These are phyloP conservation scores for Alnus glutinosa DNA, from an alignment of 306 rosid species.

Conservation along the genomic window DNA sequence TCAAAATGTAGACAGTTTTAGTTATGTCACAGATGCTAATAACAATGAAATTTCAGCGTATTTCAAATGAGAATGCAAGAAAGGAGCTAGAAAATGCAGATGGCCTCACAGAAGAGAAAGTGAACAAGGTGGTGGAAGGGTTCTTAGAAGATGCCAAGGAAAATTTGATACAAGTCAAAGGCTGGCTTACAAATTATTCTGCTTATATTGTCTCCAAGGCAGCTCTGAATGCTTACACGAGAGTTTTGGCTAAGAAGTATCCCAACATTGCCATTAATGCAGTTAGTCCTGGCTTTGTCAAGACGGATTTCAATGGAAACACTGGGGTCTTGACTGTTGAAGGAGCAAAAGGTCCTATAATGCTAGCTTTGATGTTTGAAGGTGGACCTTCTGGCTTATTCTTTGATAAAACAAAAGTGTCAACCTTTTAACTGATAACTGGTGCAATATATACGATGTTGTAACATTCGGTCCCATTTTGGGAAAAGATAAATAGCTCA, in stretches of 20 bases:
- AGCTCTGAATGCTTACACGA: not conserved
- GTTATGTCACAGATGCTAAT: too few relatives aligned
- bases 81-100: not conserved
- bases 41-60: not conserved
- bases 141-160: not conserved
- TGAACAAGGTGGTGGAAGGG: not conserved
- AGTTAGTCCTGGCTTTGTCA: not conserved
- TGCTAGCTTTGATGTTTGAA: not conserved
- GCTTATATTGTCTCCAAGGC: not conserved
- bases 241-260: not conserved
- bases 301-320: not conserved
- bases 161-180: not conserved
- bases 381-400: not conserved
- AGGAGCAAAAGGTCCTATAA: not conserved
- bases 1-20: not conserved
- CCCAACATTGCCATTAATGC: not conserved
- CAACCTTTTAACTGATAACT: not conserved
- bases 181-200: not conserved
- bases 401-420: not conserved
- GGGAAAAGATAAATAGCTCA: too few relatives aligned
- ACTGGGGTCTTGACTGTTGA: not conserved
- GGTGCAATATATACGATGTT: not conserved
- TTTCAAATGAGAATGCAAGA: slow-evolving; percentile 1
- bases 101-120: slow-evolving; percentile 6
- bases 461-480: too few relatives aligned